A percentile compares a stretch with the other conserved stretches of the same genome.
Evolutionary conservation across 208 protist species (phyloP).

Genomic region (Wallacemonas sp.): DNA sequence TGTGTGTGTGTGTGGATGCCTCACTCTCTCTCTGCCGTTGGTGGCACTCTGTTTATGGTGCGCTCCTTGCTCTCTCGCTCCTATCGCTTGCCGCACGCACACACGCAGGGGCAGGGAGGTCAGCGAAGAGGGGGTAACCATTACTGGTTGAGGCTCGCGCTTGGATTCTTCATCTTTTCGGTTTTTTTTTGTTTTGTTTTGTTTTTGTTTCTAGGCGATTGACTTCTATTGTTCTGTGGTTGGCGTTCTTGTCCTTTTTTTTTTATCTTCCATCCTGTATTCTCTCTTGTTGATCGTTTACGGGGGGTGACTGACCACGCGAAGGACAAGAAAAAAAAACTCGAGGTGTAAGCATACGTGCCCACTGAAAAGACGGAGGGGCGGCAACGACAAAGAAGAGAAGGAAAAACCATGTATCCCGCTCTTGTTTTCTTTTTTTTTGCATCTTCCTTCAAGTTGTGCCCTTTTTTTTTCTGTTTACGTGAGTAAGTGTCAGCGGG

Average conservation of each 20-base stretch:
- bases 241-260: neutral
- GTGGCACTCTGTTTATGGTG: neutral
- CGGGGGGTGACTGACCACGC: no score
- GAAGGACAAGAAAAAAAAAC: no score
- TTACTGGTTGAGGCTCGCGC: neutral
- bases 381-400: no score
- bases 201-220: neutral
- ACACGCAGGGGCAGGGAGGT: no score
- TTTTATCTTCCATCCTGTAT: neutral
- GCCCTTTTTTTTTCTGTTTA: neutral
- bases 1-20: neutral
- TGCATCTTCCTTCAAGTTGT: neutral
- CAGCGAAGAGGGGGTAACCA: no score
- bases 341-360: no score
- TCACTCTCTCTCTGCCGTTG: neutral
- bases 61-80: neutral
- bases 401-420: no score
- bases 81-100: neutral
- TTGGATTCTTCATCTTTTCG: neutral
- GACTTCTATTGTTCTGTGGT: neutral
- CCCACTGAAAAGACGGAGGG: no score
- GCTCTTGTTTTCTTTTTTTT: neutral
- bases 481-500: no score
- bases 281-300: neutral
- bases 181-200: conserved; percentile 1